Percentiles rank a stretch among this genome's conserved stretches.
Evolutionary conservation across 768 basidiomycete genomes (phyloP).

Genomic region (Suillus lakei): DNA sequence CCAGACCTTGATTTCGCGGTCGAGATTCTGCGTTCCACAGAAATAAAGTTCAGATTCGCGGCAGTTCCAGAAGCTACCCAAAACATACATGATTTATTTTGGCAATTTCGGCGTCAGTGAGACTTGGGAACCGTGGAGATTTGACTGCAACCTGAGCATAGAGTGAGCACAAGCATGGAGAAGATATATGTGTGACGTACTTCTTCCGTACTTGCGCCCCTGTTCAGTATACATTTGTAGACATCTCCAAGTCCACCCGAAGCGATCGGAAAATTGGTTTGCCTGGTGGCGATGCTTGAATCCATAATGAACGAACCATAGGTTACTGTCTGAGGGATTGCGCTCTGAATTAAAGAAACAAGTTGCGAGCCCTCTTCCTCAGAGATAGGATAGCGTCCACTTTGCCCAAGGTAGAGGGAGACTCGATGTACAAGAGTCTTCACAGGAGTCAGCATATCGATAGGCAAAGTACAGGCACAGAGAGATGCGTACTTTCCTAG

Average conservation of each 20-base stretch:
- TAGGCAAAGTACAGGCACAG: not conserved
- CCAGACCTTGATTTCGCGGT: conserved; percentile 31
- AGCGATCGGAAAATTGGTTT: not conserved
- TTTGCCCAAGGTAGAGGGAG: not conserved
- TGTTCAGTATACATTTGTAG: conserved; percentile 36
- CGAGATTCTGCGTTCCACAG: conserved; percentile 19
- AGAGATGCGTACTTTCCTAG: not conserved
- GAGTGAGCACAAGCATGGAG: not conserved
- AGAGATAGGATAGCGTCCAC: not conserved
- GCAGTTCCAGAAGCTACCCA: not conserved
- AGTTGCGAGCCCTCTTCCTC: not conserved
- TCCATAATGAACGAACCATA: not conserved
- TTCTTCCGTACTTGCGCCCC: not conserved
- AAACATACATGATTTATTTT: not conserved
- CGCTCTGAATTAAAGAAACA: not conserved
- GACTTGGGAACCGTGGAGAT: not conserved
- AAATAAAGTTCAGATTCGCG: not conserved
- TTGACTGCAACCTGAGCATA: conserved; percentile 13
- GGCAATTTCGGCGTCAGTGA: not conserved
- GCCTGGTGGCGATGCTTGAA: no score
- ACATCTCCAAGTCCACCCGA: conserved; percentile 50
- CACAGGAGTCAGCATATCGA: not conserved
- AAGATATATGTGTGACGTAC: not conserved
- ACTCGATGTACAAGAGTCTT: not conserved
- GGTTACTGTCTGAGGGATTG: not conserved